Base-by-base conservation (phyloP, 805 yeast species). In the Saccharomycopsis sp. region DNA sequence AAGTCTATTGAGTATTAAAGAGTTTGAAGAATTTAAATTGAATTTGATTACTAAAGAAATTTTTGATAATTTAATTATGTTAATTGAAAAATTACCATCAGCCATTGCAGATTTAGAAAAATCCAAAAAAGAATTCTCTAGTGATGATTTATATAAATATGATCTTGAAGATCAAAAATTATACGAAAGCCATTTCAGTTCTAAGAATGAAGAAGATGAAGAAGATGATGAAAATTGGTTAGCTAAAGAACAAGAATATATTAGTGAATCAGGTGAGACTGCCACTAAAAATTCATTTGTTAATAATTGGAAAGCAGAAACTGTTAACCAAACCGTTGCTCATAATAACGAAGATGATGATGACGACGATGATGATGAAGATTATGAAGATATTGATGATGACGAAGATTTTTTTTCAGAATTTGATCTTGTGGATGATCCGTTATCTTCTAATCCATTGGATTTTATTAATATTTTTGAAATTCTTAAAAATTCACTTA, bases 381-480 rank as follows among this genome's bases (percentile, higher is more conserved):
- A 52, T 50, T 54, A 60, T 45, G 59, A 56, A n/a, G 64, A 66
- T 34, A 63, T 62, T 45, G 60, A 52, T 9, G 66, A 61, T 13
- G 52, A 52, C 9, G 58, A 57, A 31, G 70, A 62, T 20, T 46
- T 51, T 4, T 51, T 30, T 14, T 55, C 46, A 37, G 77, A 75
- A 37, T 92, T 81, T 36, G 92, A 82, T 6, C 67, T 83, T 34
- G 76, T 78, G 34, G 96, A 88, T 53, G 95, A 82, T 54, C 76
- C 95, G 8, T 65, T 82, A 54, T 72, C 82, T 20, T 80, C 78
- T 49, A 80, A 89, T 1, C 79, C 94, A 3, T 67, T 92, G 36
- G 96, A 89, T 54, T 63, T 67, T 31, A 61, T 87, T 37, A 82
- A 89, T 54, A 78, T 82, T 3, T 86, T 77, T 58, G 66, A 67